A percentile compares a stretch with the other conserved stretches of the same genome.
Conservation (phyloP, 2,329 filamentous ascomycete species). For the Beauveria medogensis region DNA sequence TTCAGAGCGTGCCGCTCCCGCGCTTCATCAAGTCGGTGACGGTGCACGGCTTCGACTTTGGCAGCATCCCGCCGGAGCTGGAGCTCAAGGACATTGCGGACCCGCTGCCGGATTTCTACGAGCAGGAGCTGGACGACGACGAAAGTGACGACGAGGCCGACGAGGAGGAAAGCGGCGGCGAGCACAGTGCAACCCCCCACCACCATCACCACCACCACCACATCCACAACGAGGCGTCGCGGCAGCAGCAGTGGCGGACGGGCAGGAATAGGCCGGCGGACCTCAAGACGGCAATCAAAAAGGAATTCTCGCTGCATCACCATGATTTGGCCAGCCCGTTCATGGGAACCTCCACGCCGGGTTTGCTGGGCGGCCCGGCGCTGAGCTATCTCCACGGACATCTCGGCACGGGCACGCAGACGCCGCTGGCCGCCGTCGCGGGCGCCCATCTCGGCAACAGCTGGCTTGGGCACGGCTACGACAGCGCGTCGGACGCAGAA, state of each 20-base stretch:
- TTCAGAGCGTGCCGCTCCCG: slow-evolving; percentile 83
- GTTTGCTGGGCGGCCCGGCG: slow-evolving; percentile 64
- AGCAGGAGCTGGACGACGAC: slow-evolving; percentile 58
- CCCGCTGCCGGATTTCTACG: slow-evolving; percentile 93
- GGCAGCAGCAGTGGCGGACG: slow-evolving; percentile 16
- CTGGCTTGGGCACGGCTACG: slow-evolving; percentile 24
- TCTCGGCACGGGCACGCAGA: slow-evolving; percentile 67
- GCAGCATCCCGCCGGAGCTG: slow-evolving; percentile 70
- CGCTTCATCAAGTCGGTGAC: slow-evolving; percentile 95
- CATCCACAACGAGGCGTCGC: neutral
- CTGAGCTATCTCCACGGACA: slow-evolving; percentile 79
- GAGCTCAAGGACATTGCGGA: slow-evolving; percentile 97
- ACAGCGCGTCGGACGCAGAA: neutral
- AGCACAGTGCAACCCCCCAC: slow-evolving; percentile 13
- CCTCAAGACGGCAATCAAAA: slow-evolving; percentile 25
- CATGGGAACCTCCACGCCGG: slow-evolving; percentile 51
- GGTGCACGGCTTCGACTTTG: slow-evolving; percentile 91
- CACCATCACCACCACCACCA: slow-evolving; percentile 22
- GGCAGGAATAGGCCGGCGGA: slow-evolving; percentile 17
- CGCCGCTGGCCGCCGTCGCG: slow-evolving; percentile 70
- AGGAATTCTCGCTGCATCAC: slow-evolving; percentile 22
- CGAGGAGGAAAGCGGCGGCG: slow-evolving; percentile 4
- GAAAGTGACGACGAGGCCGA: slow-evolving; percentile 25
- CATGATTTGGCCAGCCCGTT: slow-evolving; percentile 46
- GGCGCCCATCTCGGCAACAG: slow-evolving; percentile 45